Evolutionary conservation across 441 rosid genomes (phyloP).

Genomic region (Syzygium syzygioides): DNA sequence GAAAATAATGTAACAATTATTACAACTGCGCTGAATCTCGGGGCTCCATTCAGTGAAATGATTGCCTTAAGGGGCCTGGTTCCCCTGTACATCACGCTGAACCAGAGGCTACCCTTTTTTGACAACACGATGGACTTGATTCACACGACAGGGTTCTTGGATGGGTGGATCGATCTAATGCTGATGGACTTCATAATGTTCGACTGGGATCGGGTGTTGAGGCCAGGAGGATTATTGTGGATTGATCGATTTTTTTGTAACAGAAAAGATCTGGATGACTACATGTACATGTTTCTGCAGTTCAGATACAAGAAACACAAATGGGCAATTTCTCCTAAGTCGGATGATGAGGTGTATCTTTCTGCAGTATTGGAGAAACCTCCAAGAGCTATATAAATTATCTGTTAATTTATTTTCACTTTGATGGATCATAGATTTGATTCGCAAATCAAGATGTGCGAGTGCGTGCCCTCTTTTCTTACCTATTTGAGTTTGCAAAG

Average conservation of each 20-base stretch:
- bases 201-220: slow-evolving; percentile 81
- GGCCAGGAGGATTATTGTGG: slow-evolving; percentile 89
- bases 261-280: slow-evolving; percentile 68
- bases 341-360: slow-evolving; percentile 60
- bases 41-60: slow-evolving; percentile 85
- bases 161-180: slow-evolving; percentile 73
- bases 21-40: slow-evolving; percentile 73
- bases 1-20: slow-evolving; percentile 64
- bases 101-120: slow-evolving; percentile 83
- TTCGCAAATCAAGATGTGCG: neutral
- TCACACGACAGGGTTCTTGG: slow-evolving; percentile 67
- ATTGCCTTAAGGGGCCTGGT: slow-evolving; percentile 75
- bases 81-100: slow-evolving; percentile 61
- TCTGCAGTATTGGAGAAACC: slow-evolving; percentile 89
- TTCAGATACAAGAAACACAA: slow-evolving; percentile 82
- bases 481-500: neutral
- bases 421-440: neutral
- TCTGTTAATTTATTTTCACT: neutral
- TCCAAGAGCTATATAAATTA: slow-evolving; percentile 56
- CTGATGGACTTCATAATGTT: slow-evolving; percentile 72
- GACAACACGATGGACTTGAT: slow-evolving; percentile 86
- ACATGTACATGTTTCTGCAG: slow-evolving; percentile 85
- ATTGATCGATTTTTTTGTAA: slow-evolving; percentile 74
- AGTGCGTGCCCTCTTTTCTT: neutral
- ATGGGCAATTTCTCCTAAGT: slow-evolving; percentile 68